Evolutionary conservation across 176 grass and related monocot genomes (phyloP), one percentile per base, ranked within the genome.

Genomic region (Cenchrus americanus): DNA sequence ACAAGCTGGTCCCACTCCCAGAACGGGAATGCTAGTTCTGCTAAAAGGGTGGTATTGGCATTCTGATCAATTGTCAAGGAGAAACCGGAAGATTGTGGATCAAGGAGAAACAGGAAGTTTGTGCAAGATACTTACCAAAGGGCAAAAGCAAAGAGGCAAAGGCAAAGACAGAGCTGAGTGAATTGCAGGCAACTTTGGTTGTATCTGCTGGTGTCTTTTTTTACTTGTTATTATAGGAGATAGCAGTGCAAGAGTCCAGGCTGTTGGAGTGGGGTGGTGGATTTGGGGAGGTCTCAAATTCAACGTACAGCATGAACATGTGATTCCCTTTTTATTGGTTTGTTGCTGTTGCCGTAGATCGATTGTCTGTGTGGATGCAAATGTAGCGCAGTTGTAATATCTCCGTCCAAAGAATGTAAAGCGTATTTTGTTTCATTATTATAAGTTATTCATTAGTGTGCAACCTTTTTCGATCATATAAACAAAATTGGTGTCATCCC

Each of bases 1-100:
- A 96, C 84, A 99, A 99, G 89, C 86, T 70, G 61, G 78, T 99
- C 71, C 75, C 69, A 0, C 14, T 96, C 67, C 75, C 69, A 0
- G 14, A 62, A 50, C 18, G 0, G 47, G 73, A 80, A 62, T 69
- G 75, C 71, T 87, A 82, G 63, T 48, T 87, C 15, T 14, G 9
- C 52, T 14, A 62, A 21, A 18, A 63, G 49, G n/a, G 18, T 61
- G n/a, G 5, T 60, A 10, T 22, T 75, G 32, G 34, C 34, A 37
- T 37, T 37, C 4, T 3, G 30, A 22, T 41, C 19, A 59, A 10
- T 22, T 75, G 32, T 5, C 17, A 40, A 58, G 30, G 30, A 5
- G 19, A 76, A 42, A 37, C 34, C 34, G 34, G 52, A 57, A 4
- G 43, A 44, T 44, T 9, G 8, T 44, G 32, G 3, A 37, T 5